Conservation (phyloP, 169 alveolate genomes). For the Eimeria praecox region DNA sequence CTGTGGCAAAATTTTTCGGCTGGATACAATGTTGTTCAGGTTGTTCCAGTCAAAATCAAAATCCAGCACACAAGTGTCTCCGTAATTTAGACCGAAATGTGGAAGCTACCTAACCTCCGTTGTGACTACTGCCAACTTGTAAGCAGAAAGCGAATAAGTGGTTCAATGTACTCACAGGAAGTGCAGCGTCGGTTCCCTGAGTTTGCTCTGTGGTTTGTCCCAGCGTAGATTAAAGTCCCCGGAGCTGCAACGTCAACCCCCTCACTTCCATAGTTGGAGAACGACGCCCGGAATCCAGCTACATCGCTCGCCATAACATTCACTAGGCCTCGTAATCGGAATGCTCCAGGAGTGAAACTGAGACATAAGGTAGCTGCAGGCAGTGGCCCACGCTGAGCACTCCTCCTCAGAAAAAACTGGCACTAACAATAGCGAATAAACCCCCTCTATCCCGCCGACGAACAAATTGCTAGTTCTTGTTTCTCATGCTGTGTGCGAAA, state of each 20-base stretch:
- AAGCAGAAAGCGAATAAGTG: background rate
- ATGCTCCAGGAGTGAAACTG: conserved; percentile 81
- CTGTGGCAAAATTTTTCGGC: background rate
- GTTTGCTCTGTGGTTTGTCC: conserved; percentile 77
- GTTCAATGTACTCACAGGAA: conserved; percentile 33
- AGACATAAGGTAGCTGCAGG: background rate
- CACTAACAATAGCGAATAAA: background rate
- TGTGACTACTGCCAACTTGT: background rate
- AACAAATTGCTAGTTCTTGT: background rate
- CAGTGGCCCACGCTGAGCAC: background rate
- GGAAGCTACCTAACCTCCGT: background rate
- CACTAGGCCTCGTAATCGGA: conserved; percentile 72
- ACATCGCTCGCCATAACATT: conserved; percentile 77
- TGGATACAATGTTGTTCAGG: background rate
- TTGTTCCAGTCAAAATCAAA: background rate
- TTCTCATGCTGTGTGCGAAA: background rate
- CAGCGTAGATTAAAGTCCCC: conserved; percentile 78
- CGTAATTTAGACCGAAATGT: background rate
- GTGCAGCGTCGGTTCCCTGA: conserved; percentile 77
- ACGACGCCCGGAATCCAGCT: conserved; percentile 77
- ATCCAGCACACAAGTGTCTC: background rate
- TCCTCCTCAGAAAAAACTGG: background rate
- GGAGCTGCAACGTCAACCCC: conserved; percentile 84
- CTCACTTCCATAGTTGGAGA: conserved; percentile 81
- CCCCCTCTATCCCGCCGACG: background rate